Evolutionary conservation across 2,329 filamentous ascomycete species (phyloP), one percentile per base, ranked within the genome.

Genomic region (Tolypocladium capitatum): DNA sequence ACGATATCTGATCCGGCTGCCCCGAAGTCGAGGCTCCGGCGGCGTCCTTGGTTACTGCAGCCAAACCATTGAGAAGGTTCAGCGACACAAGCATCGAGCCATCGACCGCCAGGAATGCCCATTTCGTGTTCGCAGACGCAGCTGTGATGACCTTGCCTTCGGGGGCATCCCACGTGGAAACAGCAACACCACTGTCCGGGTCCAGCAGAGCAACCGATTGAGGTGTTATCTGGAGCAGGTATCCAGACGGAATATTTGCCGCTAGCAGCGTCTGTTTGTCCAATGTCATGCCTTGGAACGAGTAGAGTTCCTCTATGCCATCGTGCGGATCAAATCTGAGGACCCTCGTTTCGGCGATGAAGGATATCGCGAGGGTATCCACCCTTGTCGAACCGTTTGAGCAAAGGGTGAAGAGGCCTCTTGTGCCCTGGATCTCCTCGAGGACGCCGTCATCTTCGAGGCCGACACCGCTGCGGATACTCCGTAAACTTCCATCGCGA

Each of bases 401-500:
- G 54, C 68, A 71, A 14, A 94, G 62, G 4, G 82, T 74, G 69
- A 89, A 94, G 2, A 95, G 67, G 27, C 82, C 80, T 47, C 80
- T 80, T 38, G 87, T 81, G 59, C 83, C 77, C 31, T 81, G 73
- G 67, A 97, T 81, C 42, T 94, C 84, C 33, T 82, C 86, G 9
- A 97, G 70, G 5, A 91, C 75, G 20, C 89, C 91, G 16, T 90
- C 68, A 48, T 96, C 88, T 61, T 96, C 88, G 46, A 97, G 75
- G 1, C 90, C 90, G 45, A 98, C 90, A 45, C 92, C 94, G 61
- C 91, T 97, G 47, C 92, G 78, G 21, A 98, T 87, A 60, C 88
- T 95, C 51, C 92, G 76, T 46, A 98, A 68, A 48, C 85, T 91
- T 18, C 92, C 92, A 58, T 95, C 88, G 53, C 86, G 82, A 60